Base-by-base conservation (phyloP, 129 eudicot species). In the Helichrysum umbraculigerum region DNA sequence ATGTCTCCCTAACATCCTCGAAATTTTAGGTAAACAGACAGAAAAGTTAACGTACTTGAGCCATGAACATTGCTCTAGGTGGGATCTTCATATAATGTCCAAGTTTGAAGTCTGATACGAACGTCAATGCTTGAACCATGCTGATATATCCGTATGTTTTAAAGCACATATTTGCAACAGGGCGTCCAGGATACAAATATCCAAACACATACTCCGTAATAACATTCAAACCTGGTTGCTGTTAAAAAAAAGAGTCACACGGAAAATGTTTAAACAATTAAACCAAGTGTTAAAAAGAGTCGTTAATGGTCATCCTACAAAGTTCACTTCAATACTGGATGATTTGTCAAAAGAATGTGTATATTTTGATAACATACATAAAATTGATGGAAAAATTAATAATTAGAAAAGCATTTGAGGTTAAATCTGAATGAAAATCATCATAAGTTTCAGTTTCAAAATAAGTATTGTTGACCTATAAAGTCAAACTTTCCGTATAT, bases 1-100 rank as follows among this genome's bases (percentile, higher is more conserved):
- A 14, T 44, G 17, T 32, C 28, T 25, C 34, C 34, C 34, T 32
- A 32, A 32, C 34, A 32, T 4, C 34, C 34, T 32, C 1, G 4
- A 32, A 32, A 32, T 32, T 32, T 32, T 32, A 32, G 34, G 34
- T 32, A 32, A 32, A 32, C 34, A 32, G 34, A 32, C 4, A 32
- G 34, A 2, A 32, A 32, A 32, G 34, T 32, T 32, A 32, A 4
- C 78, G 62, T 37, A 88, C 93, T 85, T 91, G 97, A 67, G 85
- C 91, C 81, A 73, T 77, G 77, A 83, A 90, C 93, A 88, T 88
- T 9, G 86, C 85, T 82, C 93, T 75, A n/a, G 96, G 96, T n/a
- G 91, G 97, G 70, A 88, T 88, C 81, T 91, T 88, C 89, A 88
- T 88, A 85, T 90, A 88, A 60, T 86, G 60, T 54, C 60, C 60